Base-by-base conservation (phyloP, 805 yeast genomes). In the Cyberlindnera euphorbiiphila region DNA sequence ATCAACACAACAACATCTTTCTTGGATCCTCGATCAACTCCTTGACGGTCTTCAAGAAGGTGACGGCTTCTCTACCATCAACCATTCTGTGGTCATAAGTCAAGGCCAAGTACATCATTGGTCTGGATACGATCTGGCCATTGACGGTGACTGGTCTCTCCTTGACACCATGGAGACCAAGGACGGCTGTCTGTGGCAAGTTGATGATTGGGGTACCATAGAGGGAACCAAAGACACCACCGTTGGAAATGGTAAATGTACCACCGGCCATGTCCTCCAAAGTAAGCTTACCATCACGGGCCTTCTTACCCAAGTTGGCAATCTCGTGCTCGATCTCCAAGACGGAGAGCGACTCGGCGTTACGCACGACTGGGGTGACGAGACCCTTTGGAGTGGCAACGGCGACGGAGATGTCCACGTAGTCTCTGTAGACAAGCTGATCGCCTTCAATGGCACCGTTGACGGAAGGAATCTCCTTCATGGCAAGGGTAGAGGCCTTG, bases 241-340 rank as follows among this genome's bases (percentile, higher is more conserved):
- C 98, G 71, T 93, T 93, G 39, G 98, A 93, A 57, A 93, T 93
- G 59, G 98, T 93, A 75, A 93, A 89, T 43, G 98, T 89, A 66
- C 98, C 98, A 65, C 98, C 98, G 45, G 96, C 77, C 98, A 93
- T 91, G 66, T 93, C 98, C 73, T 93, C 98, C 50, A 93, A 69
- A 39, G 97, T 86, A 60, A 93, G 76, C 71, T 93, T 89, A 59
- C 93, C 93, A 62, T 91, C 98, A 67, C 98, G 85, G 47, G 98
- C 98, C 71, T 87, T 91, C 60, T 70, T 71, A 67, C 97, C 93
- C 57, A 93, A 73, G 53, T 69, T 66, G 39, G 78, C 62, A 51
- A 93, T 91, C 66, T 86, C 96, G 55, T 80, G 66, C 70, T 93
- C 98, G 49, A 93, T 81, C 49, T 85, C 97, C 56, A 93, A 69